Conservation (phyloP, 108 stramenopile species). For the Pseudonitzschia delicatissima region DNA sequence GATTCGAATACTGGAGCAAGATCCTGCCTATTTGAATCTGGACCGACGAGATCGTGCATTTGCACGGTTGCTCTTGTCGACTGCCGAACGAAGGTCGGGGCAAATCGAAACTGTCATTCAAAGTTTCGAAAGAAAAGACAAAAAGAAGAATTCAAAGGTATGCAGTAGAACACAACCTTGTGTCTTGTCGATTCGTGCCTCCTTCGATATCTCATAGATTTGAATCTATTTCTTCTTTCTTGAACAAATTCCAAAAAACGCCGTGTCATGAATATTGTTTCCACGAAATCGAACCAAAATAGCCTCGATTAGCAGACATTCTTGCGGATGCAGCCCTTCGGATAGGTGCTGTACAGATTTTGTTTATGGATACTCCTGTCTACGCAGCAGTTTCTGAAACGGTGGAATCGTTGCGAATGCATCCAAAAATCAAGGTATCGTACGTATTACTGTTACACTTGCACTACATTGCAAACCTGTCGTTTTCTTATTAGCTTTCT, state of each 20-base stretch:
- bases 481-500: too few relatives aligned
- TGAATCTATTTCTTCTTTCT: neutral
- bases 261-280: neutral
- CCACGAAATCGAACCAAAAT: slow-evolving; percentile 22
- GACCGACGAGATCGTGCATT: slow-evolving; percentile 66
- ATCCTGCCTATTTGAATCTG: slow-evolving; percentile 36
- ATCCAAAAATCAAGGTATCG: slow-evolving; percentile 32
- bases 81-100: slow-evolving; percentile 65
- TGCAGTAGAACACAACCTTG: neutral
- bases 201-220: too few relatives aligned
- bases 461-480: too few relatives aligned
- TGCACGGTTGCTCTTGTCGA: slow-evolving; percentile 64
- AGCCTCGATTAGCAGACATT: slow-evolving; percentile 7
- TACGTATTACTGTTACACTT: too few relatives aligned
- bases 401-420: slow-evolving; percentile 62
- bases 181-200: neutral
- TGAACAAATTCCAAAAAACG: neutral
- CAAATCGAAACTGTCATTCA: slow-evolving; percentile 67
- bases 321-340: slow-evolving; percentile 49
- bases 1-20: slow-evolving; percentile 46
- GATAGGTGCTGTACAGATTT: slow-evolving; percentile 67
- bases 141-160: slow-evolving; percentile 4
- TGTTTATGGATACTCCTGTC: slow-evolving; percentile 60
- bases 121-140: slow-evolving; percentile 9
- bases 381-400: slow-evolving; percentile 77